Conservation (phyloP, 2,329 filamentous ascomycete genomes). For the Aspergillus sp. region DNA sequence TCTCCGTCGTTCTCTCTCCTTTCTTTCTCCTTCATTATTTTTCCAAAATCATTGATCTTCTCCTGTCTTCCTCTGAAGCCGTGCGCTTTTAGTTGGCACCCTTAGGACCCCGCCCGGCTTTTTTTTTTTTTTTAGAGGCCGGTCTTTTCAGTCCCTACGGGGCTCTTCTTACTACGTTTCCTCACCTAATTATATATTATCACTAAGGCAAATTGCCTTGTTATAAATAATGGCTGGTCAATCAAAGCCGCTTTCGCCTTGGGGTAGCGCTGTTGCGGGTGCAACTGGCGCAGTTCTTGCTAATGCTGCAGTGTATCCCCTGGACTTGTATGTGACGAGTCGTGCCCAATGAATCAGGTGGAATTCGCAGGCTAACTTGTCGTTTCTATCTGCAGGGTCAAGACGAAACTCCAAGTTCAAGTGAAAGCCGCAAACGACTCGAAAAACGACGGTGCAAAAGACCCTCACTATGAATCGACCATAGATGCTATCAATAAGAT, state of each 20-base stretch:
- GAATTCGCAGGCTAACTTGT: constrained; percentile 10
- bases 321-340: constrained; percentile 73
- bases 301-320: constrained; percentile 90
- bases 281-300: constrained; percentile 90
- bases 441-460: constrained; percentile 41
- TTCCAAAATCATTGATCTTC: neutral
- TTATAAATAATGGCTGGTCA: constrained; percentile 45
- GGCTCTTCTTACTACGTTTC: too few relatives aligned
- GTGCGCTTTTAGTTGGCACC: neutral
- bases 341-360: neutral
- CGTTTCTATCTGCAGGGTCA: constrained; percentile 59
- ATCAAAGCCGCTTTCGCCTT: constrained; percentile 76
- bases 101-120: neutral
- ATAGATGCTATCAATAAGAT: constrained; percentile 87
- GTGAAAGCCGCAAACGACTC: constrained; percentile 59
- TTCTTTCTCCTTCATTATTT: neutral
- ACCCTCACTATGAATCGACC: constrained; percentile 76
- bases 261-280: constrained; percentile 88
- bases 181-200: neutral
- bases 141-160: too few relatives aligned
- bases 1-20: neutral
- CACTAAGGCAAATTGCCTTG: constrained; percentile 1
- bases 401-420: constrained; percentile 93
- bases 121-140: neutral
- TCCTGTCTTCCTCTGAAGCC: neutral